phyloP scores from a whole-genome alignment of 805 yeast species.

The Lipomyces kockii region DNA sequence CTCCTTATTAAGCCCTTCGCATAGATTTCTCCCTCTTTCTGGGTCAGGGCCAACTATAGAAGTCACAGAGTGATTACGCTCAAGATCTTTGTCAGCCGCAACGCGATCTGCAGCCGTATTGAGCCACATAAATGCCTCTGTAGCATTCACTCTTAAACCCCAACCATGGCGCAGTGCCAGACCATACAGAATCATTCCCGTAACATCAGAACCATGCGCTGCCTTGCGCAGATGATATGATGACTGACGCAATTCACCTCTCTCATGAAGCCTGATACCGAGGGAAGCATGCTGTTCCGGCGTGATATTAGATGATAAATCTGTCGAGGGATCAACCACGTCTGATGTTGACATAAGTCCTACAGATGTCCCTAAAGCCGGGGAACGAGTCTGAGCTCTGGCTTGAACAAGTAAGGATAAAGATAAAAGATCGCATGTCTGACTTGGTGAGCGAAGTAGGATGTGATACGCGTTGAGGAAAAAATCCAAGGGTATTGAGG shows the following conservation, averaged over 20 bases:
- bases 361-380: not conserved
- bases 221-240: constrained; percentile 69
- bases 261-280: constrained; percentile 51
- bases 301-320: constrained; percentile 6
- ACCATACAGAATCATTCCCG: constrained; percentile 73
- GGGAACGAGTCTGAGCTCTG: not conserved
- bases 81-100: not conserved
- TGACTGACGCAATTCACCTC: constrained; percentile 69
- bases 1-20: not conserved
- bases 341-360: not conserved
- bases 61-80: not conserved
- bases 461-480: not conserved
- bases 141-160: constrained; percentile 64
- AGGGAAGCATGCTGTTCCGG: constrained; percentile 28
- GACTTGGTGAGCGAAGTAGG: not conserved
- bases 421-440: not conserved
- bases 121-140: constrained; percentile 63
- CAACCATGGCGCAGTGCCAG: constrained; percentile 69
- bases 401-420: not conserved
- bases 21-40: not conserved
- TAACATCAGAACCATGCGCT: constrained; percentile 62
- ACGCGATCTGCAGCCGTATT: constrained; percentile 52
- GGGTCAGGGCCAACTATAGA: not conserved
- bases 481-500: not conserved
- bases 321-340: not conserved